Conservation (phyloP, 2,329 filamentous ascomycete species). For the Fusarium sp. region DNA sequence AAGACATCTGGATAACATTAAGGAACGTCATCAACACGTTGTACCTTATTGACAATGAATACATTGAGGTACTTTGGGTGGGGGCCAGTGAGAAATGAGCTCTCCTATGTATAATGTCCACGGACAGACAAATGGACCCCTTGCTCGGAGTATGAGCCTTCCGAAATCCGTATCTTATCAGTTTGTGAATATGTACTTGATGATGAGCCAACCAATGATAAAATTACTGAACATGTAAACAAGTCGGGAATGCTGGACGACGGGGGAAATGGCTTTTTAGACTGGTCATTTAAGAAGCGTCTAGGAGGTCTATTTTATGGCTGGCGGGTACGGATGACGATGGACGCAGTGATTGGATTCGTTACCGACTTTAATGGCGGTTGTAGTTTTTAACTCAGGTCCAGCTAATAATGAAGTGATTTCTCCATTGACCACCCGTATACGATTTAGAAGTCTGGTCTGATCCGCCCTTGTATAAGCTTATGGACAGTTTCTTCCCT, state of each 20-base stretch:
- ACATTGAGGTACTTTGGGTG: slow-evolving; percentile 23
- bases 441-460: not conserved
- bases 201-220: not conserved
- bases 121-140: not conserved
- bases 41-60: not conserved
- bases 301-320: not conserved
- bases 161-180: not conserved
- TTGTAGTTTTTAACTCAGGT: not conserved
- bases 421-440: not conserved
- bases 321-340: slow-evolving; percentile 26
- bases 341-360: slow-evolving; percentile 25
- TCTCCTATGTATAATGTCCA: slow-evolving; percentile 22
- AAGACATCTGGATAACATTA: slow-evolving; percentile 11
- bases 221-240: not conserved
- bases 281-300: not conserved
- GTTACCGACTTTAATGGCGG: slow-evolving; percentile 22
- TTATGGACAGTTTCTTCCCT: not conserved
- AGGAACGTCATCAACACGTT: slow-evolving; percentile 22
- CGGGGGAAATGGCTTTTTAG: not conserved
- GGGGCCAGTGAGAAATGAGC: slow-evolving; percentile 37
- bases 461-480: not conserved
- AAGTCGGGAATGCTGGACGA: not conserved
- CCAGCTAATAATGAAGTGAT: not conserved
- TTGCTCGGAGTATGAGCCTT: slow-evolving; percentile 18
- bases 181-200: not conserved